Conservation (phyloP, 805 yeast genomes). For the Pichia nanzhaoensis region DNA sequence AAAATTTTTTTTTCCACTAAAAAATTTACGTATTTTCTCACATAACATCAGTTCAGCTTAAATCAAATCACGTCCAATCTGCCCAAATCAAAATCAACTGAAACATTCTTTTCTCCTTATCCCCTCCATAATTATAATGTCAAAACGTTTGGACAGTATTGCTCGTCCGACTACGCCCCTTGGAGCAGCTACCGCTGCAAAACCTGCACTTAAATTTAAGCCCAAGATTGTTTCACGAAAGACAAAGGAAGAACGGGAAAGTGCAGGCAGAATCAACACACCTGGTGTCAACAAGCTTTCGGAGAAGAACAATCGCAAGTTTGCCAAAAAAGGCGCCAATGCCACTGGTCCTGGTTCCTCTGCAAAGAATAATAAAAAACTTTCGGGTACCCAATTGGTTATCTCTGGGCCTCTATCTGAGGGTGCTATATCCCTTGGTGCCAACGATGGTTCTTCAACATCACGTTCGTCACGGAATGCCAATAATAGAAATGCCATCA, state of each 20-base stretch:
- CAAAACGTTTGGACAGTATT: constrained; percentile 33
- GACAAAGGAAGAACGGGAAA: constrained; percentile 76
- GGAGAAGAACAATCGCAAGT: constrained; percentile 5
- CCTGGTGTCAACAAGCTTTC: constrained; percentile 31
- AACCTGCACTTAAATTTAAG: constrained; percentile 64
- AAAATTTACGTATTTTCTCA: too few species aligned
- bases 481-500: constrained; percentile 22
- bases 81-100: too few species aligned
- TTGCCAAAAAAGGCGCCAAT: background rate
- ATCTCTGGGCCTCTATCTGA: constrained; percentile 70
- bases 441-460: constrained; percentile 1
- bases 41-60: too few species aligned
- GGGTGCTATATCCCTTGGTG: constrained; percentile 46
- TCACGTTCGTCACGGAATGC: constrained; percentile 8
- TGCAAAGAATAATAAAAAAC: constrained; percentile 26
- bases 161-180: constrained; percentile 23
- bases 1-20: too few species aligned
- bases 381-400: constrained; percentile 51
- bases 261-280: constrained; percentile 48
- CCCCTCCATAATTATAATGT: constrained; percentile 9
- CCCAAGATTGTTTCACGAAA: constrained; percentile 86
- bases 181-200: constrained; percentile 17
- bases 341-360: constrained; percentile 19
- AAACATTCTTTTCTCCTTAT: background rate
- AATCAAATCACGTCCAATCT: too few species aligned